A percentile compares a stretch with the other conserved stretches of the same genome.
phyloP scores from a whole-genome alignment of 2,329 filamentous ascomycete species.

The Colletotrichum melonis region DNA sequence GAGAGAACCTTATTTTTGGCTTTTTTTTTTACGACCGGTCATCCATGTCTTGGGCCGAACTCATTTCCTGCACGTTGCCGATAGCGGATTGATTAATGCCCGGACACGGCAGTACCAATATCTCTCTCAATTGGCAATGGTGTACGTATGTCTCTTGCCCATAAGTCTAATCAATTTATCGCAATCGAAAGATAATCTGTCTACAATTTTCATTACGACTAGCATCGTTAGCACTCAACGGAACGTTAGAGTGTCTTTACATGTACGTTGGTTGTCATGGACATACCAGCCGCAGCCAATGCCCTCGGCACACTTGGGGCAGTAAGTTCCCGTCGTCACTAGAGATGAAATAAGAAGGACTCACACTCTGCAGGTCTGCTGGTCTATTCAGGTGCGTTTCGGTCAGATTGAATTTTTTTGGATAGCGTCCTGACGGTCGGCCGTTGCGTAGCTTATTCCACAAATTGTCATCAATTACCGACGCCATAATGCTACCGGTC shows the following conservation, averaged over 20 bases:
- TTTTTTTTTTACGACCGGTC: too few relatives aligned
- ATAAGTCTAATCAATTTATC: too few relatives aligned
- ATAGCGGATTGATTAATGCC: too few relatives aligned
- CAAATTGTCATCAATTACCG: constrained; percentile 77
- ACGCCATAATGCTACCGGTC: constrained; percentile 72
- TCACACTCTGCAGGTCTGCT: constrained; percentile 60
- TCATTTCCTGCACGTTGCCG: not conserved
- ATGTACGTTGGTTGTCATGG: constrained; percentile 51
- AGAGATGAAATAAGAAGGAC: constrained; percentile 5
- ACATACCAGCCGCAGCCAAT: constrained; percentile 66
- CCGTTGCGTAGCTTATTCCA: constrained; percentile 65
- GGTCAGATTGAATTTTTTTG: not conserved
- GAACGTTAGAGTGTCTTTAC: too few relatives aligned
- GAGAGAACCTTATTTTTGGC: too few relatives aligned
- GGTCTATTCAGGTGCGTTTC: constrained; percentile 69
- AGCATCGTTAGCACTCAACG: too few relatives aligned
- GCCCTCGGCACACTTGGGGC: constrained; percentile 70
- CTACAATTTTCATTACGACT: too few relatives aligned
- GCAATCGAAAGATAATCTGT: too few relatives aligned
- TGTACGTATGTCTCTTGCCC: too few relatives aligned
- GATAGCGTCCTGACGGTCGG: not conserved
- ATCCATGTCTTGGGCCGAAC: too few relatives aligned
- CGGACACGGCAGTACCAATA: too few relatives aligned
- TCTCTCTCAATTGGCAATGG: too few relatives aligned
- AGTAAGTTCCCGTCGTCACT: constrained; percentile 46